phyloP scores from a whole-genome alignment of 192 early-diverging fungal genomes.

The Coemansia sp. region DNA sequence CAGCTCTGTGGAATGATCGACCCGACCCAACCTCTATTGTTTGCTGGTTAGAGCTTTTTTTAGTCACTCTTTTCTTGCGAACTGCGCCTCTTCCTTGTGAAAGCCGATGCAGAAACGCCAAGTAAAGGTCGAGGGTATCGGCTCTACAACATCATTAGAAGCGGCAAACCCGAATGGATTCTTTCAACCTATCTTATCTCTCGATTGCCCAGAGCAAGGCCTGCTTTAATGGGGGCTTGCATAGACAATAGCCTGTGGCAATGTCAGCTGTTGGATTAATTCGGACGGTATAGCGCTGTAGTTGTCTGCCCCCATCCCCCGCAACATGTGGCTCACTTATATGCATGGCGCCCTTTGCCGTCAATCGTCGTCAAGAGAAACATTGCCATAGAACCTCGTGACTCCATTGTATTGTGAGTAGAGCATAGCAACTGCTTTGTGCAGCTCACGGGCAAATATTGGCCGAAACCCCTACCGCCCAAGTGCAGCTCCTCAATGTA shows the following conservation, averaged over 20 bases:
- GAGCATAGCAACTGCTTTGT: neutral
- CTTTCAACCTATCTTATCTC: neutral
- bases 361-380: neutral
- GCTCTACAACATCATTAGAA: neutral
- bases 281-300: neutral
- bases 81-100: slow-evolving; percentile 2
- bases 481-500: neutral
- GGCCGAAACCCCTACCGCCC: neutral
- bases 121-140: neutral
- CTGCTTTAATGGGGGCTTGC: neutral
- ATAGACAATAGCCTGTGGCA: neutral
- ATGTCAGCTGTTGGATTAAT: neutral
- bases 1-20: neutral
- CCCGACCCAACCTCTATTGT: neutral
- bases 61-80: neutral
- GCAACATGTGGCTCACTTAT: slow-evolving; percentile 4
- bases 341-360: neutral
- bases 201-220: neutral
- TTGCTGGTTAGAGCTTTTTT: neutral
- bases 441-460: neutral
- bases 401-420: neutral
- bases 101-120: neutral
- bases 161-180: neutral
- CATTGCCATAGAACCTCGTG: neutral
- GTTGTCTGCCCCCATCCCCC: neutral